These are phyloP conservation scores for Lindgomyces ingoldianus DNA, from an alignment of 495 filamentous ascomycete species.

Conservation along the genomic window DNA sequence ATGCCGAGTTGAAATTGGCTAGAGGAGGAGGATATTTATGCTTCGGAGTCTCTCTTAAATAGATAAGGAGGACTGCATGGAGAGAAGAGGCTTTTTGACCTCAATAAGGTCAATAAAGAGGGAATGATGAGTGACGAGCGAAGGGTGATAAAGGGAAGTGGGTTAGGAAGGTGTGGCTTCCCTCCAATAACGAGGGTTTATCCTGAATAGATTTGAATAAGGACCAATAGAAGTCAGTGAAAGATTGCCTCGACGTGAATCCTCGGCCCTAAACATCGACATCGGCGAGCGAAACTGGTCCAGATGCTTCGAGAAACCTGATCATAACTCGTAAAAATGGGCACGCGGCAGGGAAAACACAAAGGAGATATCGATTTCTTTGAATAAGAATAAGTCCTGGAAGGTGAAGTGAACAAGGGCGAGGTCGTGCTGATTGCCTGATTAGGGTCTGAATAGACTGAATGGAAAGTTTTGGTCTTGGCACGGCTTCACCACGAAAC, in stretches of 20 bases:
- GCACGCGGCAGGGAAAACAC: conserved; percentile 4
- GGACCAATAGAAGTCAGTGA: conserved; percentile 31
- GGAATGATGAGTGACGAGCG: no score
- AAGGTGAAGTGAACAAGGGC: conserved; percentile 11
- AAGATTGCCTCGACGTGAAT: no score
- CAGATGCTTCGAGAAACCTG: conserved; percentile 2
- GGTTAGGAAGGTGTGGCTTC: conserved; percentile 1
- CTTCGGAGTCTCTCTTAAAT: background rate
- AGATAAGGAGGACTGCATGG: conserved; percentile 2
- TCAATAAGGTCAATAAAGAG: conserved; percentile 29
- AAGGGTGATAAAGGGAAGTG: background rate
- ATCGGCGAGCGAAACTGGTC: conserved; percentile 3
- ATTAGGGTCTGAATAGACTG: conserved; percentile 34
- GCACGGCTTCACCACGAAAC: conserved; percentile 6
- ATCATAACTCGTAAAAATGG: background rate
- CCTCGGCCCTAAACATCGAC: background rate
- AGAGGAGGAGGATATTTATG: conserved; percentile 13
- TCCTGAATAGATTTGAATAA: conserved; percentile 1
- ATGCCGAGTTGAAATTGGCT: conserved; percentile 1
- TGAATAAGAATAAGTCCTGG: background rate
- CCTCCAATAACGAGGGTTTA: background rate
- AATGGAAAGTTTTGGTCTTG: conserved; percentile 22
- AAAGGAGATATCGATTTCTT: conserved; percentile 6
- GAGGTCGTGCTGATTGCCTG: conserved; percentile 6
- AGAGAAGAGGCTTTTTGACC: background rate